Percentiles rank a stretch among this genome's conserved stretches.
phyloP scores from a whole-genome alignment of 163 green algal species.

The Scenedesmus sp. region DNA sequence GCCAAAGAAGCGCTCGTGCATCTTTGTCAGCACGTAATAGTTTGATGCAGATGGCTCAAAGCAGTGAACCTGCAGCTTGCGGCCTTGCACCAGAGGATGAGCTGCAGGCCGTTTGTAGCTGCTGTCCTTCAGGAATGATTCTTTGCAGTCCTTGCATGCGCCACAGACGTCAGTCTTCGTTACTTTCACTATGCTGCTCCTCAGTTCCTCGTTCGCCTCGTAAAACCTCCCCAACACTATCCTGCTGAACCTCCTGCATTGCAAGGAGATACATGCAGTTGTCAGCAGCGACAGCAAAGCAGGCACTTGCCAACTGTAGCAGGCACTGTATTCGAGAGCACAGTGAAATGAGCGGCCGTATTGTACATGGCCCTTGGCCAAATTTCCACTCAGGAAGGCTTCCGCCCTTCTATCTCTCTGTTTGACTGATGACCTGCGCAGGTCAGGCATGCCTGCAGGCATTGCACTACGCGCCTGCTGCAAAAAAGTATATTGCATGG shows the following conservation, averaged over 20 bases:
- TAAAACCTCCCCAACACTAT: not conserved
- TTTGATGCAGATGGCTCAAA: slow-evolving; percentile 9
- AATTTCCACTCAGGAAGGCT: no score
- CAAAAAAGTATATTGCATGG: no score
- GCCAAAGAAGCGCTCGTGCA: not conserved
- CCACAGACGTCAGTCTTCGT: not conserved
- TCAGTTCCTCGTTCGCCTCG: not conserved
- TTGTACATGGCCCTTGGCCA: no score
- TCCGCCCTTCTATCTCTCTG: no score
- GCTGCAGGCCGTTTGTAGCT: no score
- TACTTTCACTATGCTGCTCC: not conserved
- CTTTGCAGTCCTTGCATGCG: not conserved
- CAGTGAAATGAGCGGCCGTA: no score
- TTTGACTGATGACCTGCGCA: no score
- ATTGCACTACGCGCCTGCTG: no score
- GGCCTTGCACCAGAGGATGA: no score
- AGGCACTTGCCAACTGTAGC: not conserved
- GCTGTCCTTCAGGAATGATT: not conserved
- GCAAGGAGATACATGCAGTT: no score
- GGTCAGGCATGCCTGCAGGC: no score
- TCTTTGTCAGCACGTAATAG: not conserved
- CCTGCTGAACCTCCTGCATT: not conserved
- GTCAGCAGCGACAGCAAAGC: not conserved
- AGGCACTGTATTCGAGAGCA: no score
- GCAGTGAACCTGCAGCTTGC: not conserved